Conservation (phyloP, 208 protist genomes). For the Trypanosoma congolense region DNA sequence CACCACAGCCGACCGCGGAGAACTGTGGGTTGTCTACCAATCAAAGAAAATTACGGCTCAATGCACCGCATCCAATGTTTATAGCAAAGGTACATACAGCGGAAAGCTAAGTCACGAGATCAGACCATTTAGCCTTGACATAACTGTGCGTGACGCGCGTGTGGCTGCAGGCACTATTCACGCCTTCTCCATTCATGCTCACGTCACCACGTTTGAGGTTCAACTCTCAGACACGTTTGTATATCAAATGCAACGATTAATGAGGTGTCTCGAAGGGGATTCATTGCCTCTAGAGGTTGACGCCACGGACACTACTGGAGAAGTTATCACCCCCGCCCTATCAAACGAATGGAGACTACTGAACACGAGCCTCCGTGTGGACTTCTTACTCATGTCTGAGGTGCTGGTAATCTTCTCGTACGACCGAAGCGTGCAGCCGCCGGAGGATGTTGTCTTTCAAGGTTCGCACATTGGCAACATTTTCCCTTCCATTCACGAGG, state of each 20-base stretch:
- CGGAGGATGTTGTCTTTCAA: conserved; percentile 44
- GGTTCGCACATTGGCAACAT: conserved; percentile 36
- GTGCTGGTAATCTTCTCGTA: conserved; percentile 40
- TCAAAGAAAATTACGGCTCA: conserved; percentile 31
- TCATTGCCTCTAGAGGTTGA: conserved; percentile 1
- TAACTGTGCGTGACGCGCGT: conserved; percentile 37
- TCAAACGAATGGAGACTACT: conserved; percentile 13
- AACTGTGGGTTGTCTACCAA: conserved; percentile 25
- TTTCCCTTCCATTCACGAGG: conserved; percentile 54
- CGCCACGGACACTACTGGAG: too few relatives aligned
- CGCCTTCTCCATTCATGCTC: conserved; percentile 28
- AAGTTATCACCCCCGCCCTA: background rate
- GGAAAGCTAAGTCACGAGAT: conserved; percentile 27
- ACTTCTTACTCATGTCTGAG: conserved; percentile 28
- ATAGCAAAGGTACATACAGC: conserved; percentile 33
- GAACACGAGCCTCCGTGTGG: conserved; percentile 18
- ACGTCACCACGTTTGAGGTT: conserved; percentile 36
- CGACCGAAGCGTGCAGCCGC: conserved; percentile 42
- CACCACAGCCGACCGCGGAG: conserved; percentile 22
- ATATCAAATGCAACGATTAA: conserved; percentile 41
- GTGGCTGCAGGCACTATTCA: conserved; percentile 18
- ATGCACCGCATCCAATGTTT: conserved; percentile 36
- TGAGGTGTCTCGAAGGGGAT: conserved; percentile 15
- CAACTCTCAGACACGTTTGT: conserved; percentile 54
- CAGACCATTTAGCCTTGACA: conserved; percentile 38